phyloP scores from a whole-genome alignment of 768 basidiomycete genomes.

The Phaffia tasmanica region DNA sequence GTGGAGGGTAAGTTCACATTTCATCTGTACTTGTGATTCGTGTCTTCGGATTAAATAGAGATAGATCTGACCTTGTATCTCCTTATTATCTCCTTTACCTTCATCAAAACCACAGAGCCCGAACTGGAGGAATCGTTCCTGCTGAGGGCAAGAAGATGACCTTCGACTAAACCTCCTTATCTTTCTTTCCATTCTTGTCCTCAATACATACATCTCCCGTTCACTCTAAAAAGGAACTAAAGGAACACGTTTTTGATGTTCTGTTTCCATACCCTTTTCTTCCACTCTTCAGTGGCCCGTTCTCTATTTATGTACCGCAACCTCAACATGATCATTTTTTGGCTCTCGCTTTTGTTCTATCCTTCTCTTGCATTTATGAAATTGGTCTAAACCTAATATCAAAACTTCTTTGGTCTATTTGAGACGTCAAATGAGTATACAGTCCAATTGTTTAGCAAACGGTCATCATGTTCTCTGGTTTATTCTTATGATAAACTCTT shows the following conservation, averaged over 20 bases:
- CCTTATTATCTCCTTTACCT: slow-evolving; percentile 4
- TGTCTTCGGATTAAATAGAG: background rate
- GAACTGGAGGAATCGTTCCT: slow-evolving; percentile 54
- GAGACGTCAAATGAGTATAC: too few relatives aligned
- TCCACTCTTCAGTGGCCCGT: background rate
- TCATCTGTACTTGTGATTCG: background rate
- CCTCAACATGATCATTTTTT: background rate
- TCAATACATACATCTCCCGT: background rate
- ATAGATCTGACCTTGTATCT: background rate
- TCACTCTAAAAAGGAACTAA: background rate
- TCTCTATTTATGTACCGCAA: background rate
- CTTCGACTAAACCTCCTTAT: slow-evolving; percentile 32
- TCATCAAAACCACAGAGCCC: slow-evolving; percentile 33
- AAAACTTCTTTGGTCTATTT: too few relatives aligned
- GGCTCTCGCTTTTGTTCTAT: background rate
- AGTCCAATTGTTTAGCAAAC: too few relatives aligned
- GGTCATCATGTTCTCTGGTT: too few relatives aligned
- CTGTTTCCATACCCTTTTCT: background rate
- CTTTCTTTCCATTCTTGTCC: background rate
- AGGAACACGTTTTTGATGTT: background rate
- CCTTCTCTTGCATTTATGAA: background rate
- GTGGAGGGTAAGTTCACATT: slow-evolving; percentile 29
- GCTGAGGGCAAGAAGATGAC: slow-evolving; percentile 47
- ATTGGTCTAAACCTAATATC: too few relatives aligned
- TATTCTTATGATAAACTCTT: too few relatives aligned